Conservation (phyloP, 1,284 basidiomycete genomes). For the Xerocomus amazonicus region DNA sequence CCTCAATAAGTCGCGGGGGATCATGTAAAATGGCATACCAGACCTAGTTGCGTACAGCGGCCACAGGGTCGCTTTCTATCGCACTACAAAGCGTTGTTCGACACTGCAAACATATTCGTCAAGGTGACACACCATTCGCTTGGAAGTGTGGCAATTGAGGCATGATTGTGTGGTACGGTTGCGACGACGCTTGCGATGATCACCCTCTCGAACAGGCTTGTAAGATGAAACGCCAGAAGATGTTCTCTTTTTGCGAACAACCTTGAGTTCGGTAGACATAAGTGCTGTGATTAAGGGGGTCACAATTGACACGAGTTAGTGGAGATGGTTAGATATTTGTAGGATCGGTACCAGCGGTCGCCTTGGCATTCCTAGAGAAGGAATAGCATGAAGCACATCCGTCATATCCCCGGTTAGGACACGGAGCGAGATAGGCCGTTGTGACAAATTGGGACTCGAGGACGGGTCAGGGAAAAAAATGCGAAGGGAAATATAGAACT, state of each 20-base stretch:
- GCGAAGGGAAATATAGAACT: conserved; percentile 4
- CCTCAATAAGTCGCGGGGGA: neutral
- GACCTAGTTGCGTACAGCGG: conserved; percentile 68
- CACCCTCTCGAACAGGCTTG: conserved; percentile 32
- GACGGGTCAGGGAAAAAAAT: conserved; percentile 11
- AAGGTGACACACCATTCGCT: conserved; percentile 65
- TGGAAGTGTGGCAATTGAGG: conserved; percentile 71
- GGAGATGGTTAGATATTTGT: conserved; percentile 23
- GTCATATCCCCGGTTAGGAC: conserved; percentile 14
- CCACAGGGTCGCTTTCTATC: conserved; percentile 70
- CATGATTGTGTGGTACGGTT: conserved; percentile 67
- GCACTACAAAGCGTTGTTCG: conserved; percentile 41
- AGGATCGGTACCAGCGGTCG: conserved; percentile 11
- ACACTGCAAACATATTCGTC: conserved; percentile 1
- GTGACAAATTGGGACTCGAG: conserved; percentile 7
- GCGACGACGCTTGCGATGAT: conserved; percentile 54
- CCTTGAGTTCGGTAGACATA: conserved; percentile 29
- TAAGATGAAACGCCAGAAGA: conserved; percentile 18
- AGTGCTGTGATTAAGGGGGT: neutral
- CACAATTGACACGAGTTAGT: conserved; percentile 1
- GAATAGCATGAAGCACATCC: conserved; percentile 1
- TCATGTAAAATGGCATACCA: conserved; percentile 42
- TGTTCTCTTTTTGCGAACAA: conserved; percentile 28
- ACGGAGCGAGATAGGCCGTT: conserved; percentile 12
- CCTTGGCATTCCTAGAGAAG: conserved; percentile 24